These are phyloP conservation scores for Myrica gale DNA, from an alignment of 306 rosid genomes.

Conservation along the genomic window DNA sequence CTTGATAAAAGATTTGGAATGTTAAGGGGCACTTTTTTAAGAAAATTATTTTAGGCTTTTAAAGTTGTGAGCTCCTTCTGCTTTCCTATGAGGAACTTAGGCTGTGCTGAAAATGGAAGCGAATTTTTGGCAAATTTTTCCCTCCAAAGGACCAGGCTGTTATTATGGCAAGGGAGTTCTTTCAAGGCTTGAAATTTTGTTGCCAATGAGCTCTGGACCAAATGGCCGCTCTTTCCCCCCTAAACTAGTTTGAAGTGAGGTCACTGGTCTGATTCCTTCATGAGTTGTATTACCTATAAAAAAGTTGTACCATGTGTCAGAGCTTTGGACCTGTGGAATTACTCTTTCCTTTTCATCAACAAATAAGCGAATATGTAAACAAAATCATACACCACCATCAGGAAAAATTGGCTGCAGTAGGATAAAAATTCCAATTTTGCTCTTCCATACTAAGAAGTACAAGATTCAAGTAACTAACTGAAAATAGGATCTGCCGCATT, in stretches of 20 bases:
- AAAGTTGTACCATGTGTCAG: slow-evolving; percentile 11
- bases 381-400: too few species aligned
- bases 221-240: not conserved
- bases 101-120: too few species aligned
- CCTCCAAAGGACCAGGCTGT: too few species aligned
- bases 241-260: not conserved
- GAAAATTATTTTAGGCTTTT: not conserved
- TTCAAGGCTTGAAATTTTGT: not conserved
- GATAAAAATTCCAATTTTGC: too few species aligned
- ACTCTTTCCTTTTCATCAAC: too few species aligned
- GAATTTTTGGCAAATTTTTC: too few species aligned
- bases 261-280: not conserved
- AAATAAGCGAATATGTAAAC: too few species aligned
- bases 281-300: not conserved
- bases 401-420: too few species aligned
- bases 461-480: too few species aligned
- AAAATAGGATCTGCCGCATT: not conserved
- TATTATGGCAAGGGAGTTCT: too few species aligned
- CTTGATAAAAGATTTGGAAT: not conserved
- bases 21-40: not conserved
- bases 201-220: not conserved
- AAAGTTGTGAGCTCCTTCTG: not conserved
- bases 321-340: not conserved
- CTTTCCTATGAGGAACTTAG: not conserved
- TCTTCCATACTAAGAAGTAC: too few species aligned